phyloP scores from a whole-genome alignment of 495 filamentous ascomycete genomes.

The Clavariopsis aquatica region DNA sequence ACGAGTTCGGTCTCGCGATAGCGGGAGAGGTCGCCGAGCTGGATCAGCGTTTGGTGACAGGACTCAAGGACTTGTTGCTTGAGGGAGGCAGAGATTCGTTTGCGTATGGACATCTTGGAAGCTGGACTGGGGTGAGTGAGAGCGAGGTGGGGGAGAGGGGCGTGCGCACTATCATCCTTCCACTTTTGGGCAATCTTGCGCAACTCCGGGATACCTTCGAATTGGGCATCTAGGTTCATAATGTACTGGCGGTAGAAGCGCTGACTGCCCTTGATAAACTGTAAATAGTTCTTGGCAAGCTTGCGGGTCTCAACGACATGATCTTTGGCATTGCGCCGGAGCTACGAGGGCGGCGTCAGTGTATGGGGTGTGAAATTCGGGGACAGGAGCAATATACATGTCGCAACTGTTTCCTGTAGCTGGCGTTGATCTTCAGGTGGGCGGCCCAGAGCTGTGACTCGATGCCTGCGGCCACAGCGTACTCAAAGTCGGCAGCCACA shows the following conservation, averaged over 20 bases:
- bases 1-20: conserved; percentile 75
- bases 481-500: conserved; percentile 72
- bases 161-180: conserved; percentile 23
- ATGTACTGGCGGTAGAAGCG: conserved; percentile 86
- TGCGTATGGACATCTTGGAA: conserved; percentile 10
- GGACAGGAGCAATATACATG: conserved; percentile 48
- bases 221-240: conserved; percentile 72
- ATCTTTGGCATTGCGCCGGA: conserved; percentile 56
- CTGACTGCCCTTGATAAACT: conserved; percentile 82
- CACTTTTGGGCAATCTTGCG: conserved; percentile 35
- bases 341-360: background rate
- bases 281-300: conserved; percentile 72
- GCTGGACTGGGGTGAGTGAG: conserved; percentile 9
- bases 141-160: conserved; percentile 1
- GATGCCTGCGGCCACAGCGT: conserved; percentile 61
- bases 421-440: conserved; percentile 72
- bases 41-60: conserved; percentile 81
- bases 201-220: conserved; percentile 69
- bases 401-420: conserved; percentile 66
- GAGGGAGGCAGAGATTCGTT: conserved; percentile 52
- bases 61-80: conserved; percentile 64
- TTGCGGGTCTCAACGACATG: conserved; percentile 76
- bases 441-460: conserved; percentile 77
- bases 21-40: conserved; percentile 85
- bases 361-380: background rate